Base-by-base conservation (phyloP, 2,329 filamentous ascomycete species). In the Trichoderma breve region DNA sequence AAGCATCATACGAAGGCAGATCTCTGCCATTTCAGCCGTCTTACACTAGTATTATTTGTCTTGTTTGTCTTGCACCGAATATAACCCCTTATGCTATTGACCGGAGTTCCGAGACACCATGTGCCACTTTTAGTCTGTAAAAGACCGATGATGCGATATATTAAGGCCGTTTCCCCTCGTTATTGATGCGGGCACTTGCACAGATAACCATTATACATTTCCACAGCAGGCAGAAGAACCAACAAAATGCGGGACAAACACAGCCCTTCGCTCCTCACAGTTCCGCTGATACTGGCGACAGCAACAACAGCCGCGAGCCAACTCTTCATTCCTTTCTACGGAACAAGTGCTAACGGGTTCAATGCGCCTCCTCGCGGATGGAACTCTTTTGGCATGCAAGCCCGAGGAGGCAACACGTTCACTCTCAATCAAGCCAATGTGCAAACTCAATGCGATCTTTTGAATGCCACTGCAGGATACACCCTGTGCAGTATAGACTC, bases 311-410 rank as follows among this genome's bases (percentile, higher is more conserved):
- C 28, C 6, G 34, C 65, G 24, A 58, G 53, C 53, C 65, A 36
- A n/a, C 65, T 68, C 24, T 68, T 58, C n/a, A 26, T 68, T n/a
- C 65, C 65, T 30, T 68, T 68, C 18, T 68, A 68, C 15, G 65
- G 65, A 24, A 68, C 51, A 1, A 68, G 65, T 39, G 65, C 65
- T 34, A 68, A 68, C 30, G 65, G 65, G 24, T 68, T 68, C 8
- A 58, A 57, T 36, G 24, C 24, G 4, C 65, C 65, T 43, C 65
- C 65, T 6, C 51, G 65, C 6, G 65, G 65, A 58, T 68, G 65
- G 65, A 68, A 68, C 34, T 39, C 65, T 15, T 68, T 28, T n/a
- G 65, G 65, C 24, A 57, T 68, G 53, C 65, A 68, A 43, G 24
- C 65, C n/a, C 65, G 51, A 11, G 65, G 21, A 21, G 65, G 65